Percentiles rank a stretch among this genome's conserved stretches.
Evolutionary conservation across 2,329 filamentous ascomycete species (phyloP).

Genomic region (Xylariales sp.): DNA sequence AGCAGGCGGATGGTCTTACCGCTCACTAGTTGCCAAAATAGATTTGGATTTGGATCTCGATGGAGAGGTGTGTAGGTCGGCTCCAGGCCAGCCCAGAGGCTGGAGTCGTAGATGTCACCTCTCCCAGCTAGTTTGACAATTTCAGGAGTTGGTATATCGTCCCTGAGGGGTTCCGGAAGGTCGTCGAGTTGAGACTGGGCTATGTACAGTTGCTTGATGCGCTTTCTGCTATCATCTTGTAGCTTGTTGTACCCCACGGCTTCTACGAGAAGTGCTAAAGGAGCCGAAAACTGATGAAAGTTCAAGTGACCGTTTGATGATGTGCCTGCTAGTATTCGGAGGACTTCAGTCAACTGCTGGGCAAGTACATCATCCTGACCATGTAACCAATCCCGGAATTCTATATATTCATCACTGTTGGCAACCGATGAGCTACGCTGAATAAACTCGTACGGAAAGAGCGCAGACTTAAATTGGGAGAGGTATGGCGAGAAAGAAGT

Average conservation of each 20-base stretch:
- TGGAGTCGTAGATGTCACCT: slow-evolving; percentile 82
- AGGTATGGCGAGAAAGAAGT: slow-evolving; percentile 17
- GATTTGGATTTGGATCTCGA: slow-evolving; percentile 87
- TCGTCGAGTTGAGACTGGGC: slow-evolving; percentile 72
- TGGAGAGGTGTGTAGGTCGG: slow-evolving; percentile 90
- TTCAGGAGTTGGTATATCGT: slow-evolving; percentile 64
- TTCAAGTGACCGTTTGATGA: slow-evolving; percentile 13
- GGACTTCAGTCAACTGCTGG: slow-evolving; percentile 7
- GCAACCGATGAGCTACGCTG: no score
- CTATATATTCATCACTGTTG: no score
- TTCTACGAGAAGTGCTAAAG: slow-evolving; percentile 60
- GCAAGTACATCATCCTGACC: slow-evolving; percentile 9
- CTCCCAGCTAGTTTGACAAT: slow-evolving; percentile 60
- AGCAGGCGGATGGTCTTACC: slow-evolving; percentile 70
- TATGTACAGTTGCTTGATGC: slow-evolving; percentile 63
- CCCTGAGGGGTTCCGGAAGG: slow-evolving; percentile 57
- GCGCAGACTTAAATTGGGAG: slow-evolving; percentile 13
- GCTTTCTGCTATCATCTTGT: slow-evolving; percentile 10
- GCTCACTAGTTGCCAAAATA: slow-evolving; percentile 79
- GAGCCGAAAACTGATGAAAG: slow-evolving; percentile 56
- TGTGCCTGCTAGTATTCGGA: background rate
- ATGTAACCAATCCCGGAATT: slow-evolving; percentile 2
- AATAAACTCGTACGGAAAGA: slow-evolving; percentile 27
- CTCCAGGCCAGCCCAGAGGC: slow-evolving; percentile 81
- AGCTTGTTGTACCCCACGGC: slow-evolving; percentile 43